These are phyloP conservation scores for Hymenoscyphus fraxineus DNA, from an alignment of 2,329 filamentous ascomycete species.

Conservation along the genomic window DNA sequence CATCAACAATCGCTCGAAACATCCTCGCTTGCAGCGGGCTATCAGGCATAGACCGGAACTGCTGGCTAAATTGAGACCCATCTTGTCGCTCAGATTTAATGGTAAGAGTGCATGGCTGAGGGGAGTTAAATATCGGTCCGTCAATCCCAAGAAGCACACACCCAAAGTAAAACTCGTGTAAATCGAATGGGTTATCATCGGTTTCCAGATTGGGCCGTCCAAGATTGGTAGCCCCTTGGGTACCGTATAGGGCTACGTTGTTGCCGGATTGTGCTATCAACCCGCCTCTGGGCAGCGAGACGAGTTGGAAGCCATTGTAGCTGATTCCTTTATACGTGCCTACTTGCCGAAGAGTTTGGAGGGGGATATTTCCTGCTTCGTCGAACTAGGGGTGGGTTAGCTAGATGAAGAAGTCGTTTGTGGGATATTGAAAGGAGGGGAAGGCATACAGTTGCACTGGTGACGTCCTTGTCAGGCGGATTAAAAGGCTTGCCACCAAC, in stretches of 20 bases:
- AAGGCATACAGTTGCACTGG: background rate
- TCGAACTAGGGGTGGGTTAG: background rate
- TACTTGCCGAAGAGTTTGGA: background rate
- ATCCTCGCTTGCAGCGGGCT: background rate
- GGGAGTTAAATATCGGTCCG: background rate
- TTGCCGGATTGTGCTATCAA: background rate
- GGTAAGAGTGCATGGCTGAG: background rate
- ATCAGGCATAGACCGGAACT: background rate
- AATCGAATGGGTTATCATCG: background rate
- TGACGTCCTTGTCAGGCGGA: background rate
- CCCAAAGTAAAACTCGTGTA: background rate
- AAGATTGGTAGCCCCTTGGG: background rate
- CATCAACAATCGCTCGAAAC: background rate
- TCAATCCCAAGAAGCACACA: background rate
- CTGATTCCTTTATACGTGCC: background rate
- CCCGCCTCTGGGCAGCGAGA: background rate
- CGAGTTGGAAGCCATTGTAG: background rate
- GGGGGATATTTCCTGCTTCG: background rate
- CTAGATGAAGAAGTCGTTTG: background rate
- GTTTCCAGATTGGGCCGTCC: background rate
- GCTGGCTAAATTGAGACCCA: background rate
- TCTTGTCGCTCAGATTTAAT: background rate
- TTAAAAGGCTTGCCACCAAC: too few species aligned
- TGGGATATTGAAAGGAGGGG: background rate
- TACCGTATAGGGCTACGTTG: background rate